These are phyloP conservation scores for Monosporascus ibericus DNA, from an alignment of 2,329 filamentous ascomycete species.

Conservation along the genomic window DNA sequence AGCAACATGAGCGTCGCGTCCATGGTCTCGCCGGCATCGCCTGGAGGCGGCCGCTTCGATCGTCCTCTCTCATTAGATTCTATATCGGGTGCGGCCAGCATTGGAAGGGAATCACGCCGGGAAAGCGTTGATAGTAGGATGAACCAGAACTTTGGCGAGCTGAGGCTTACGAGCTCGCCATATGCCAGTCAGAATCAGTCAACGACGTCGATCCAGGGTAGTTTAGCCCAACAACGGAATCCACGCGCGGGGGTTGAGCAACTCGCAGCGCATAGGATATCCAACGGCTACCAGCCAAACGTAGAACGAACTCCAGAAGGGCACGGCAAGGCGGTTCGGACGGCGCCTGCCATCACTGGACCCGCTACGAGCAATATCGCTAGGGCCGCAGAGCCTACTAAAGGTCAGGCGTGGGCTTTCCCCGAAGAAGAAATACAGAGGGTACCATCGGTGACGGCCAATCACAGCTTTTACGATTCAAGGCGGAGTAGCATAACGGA, in stretches of 20 bases:
- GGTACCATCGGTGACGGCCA: conserved; percentile 39
- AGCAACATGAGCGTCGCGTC: conserved; percentile 61
- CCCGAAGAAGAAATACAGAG: conserved; percentile 63
- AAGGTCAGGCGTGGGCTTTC: conserved; percentile 80
- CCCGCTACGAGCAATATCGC: conserved; percentile 59
- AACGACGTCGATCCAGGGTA: conserved; percentile 67
- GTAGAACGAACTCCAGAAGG: conserved; percentile 51
- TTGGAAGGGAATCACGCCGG: conserved; percentile 52
- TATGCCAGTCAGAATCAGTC: conserved; percentile 75
- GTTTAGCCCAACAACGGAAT: conserved; percentile 60
- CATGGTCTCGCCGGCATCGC: conserved; percentile 56
- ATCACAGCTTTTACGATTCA: conserved; percentile 52
- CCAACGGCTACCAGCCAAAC: conserved; percentile 58
- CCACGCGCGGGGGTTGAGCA: conserved; percentile 47
- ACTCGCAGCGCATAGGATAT: conserved; percentile 52
- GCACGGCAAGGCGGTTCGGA: conserved; percentile 48
- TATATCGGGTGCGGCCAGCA: conserved; percentile 26
- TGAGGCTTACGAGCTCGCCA: conserved; percentile 63
- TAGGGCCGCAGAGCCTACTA: conserved; percentile 70
- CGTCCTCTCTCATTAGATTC: conserved; percentile 37
- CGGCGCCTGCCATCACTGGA: conserved; percentile 71
- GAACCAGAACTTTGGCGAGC: conserved; percentile 63
- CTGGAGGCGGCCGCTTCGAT: conserved; percentile 39
- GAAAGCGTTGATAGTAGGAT: conserved; percentile 78
- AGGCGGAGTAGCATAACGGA: conserved; percentile 71